Base-by-base conservation (phyloP, 139 green algal species). In the Coelastrella sp. region DNA sequence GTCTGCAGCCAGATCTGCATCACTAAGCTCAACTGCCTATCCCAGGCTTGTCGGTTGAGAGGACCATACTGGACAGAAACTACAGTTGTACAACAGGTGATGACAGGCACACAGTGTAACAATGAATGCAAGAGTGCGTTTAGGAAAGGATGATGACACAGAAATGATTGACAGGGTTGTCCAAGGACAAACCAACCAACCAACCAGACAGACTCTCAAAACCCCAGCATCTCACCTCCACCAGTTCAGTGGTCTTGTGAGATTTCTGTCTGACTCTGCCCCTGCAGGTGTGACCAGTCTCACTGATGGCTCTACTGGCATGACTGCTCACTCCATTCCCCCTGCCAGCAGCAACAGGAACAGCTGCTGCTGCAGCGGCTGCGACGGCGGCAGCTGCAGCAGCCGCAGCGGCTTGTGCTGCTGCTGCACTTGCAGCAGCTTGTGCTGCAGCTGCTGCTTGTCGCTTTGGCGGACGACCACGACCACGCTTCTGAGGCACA, bases 261-360 rank as follows among this genome's bases (percentile, higher is more conserved):
- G 74, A 89, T 88, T 98, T 98, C 80, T 97, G 95, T 77, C 92
- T 88, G 38, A 98, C 91, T 13, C 95, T 83, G 3, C 95, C 95
- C 19, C 93, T 81, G 76, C 89, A 94, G 11, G 93, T 96, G 91
- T 97, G 92, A 5, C 94, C 95, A 13, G 78, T 90, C n/a, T 78
- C 72, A 30, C 86, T 91, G 86, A 96, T 96, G 79, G 92, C 93
- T 1, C 64, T 67, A 27, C 30, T 40, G 15, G 34, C 63, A 43
- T 25, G 38, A 38, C 60, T 57, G 37, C 59, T 43, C n/a, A 38
- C 59, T 25, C 60, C 15, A 6, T 2, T 27, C 9, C 73, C 37
- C 6, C 32, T 21, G 3, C 13, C 66, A n/a, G 32, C 37, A 40
- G 25, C 48, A 57, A 45, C 68, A 67, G 83, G 63, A 11, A 34